Base-by-base conservation (phyloP, 306 rosid genomes). In the Vigna angularis region DNA sequence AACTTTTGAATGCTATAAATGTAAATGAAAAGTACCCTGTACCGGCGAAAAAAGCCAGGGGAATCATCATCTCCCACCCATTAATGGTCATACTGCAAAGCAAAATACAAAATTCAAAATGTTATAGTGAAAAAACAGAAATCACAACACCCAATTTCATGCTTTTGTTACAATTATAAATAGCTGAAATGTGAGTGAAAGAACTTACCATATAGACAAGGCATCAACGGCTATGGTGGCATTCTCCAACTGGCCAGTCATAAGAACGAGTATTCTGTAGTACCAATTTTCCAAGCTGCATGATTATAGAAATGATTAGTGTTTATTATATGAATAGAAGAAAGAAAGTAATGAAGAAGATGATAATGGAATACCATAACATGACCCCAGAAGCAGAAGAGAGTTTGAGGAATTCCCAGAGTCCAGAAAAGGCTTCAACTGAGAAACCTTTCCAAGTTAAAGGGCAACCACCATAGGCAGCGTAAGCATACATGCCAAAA, bases 21-120 rank as follows among this genome's bases (percentile, higher is more conserved):
- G 3, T 4, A 30, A 30, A 30, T 3, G 32, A 30, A 30, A 30
- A 3, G 32, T 30, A 93, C 98, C 97, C 97, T 1, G 88, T 38
- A 49, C 91, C 98, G 0, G 97, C 98, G 15, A 93, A 85, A 81
- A 93, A 91, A 15, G 89, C 96, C 17, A 91, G 45, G 13, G 91
- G 96, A 58, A 93, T 81, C 98, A 91, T 93, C 90, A 93, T 76
- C 78, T 91, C 98, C 97, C 96, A 91, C 1, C 93, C 96, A 40
- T 88, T 90, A 4, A 91, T 84, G 47, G 90, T 88, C 96, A 91
- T 88, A 66, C 97, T 93, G 88, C 81, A 79, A 68, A 74, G 51
- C 18, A 49, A 13, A 48, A 34, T 4, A 58, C 53, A 49, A 13
- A 48, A 34, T 30, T 3, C 5, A 30, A 30, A 0, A 30, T 30